A percentile compares a stretch with the other conserved stretches of the same genome.
Evolutionary conservation across 495 filamentous ascomycete genomes (phyloP).

Genomic region (Hypomontagnella monticulosa): DNA sequence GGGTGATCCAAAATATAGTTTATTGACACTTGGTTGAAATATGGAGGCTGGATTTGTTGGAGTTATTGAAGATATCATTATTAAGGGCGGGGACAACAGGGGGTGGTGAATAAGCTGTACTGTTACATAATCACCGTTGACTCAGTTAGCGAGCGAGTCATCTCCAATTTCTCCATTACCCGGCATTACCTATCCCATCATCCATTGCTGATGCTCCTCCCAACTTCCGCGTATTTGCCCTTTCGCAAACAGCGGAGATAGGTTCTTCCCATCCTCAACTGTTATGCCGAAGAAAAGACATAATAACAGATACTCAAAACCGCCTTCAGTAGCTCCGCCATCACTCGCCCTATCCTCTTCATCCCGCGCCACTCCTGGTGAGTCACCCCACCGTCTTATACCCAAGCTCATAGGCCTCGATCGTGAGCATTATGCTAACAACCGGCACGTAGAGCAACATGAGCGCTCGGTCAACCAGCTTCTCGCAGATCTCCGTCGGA

Average conservation of each 20-base stretch:
- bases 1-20: too few species aligned
- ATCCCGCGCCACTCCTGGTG: slow-evolving; percentile 35
- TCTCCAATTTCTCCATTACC: slow-evolving; percentile 1
- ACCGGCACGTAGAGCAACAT: slow-evolving; percentile 33
- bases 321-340: slow-evolving; percentile 60
- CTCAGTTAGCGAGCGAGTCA: slow-evolving; percentile 4
- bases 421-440: neutral
- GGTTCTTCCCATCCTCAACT: slow-evolving; percentile 17
- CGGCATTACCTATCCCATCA: neutral
- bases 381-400: slow-evolving; percentile 1
- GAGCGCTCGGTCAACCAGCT: slow-evolving; percentile 60
- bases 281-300: slow-evolving; percentile 67
- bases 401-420: neutral
- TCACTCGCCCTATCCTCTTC: slow-evolving; percentile 50
- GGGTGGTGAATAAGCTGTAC: too few species aligned
- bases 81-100: too few species aligned
- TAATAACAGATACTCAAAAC: slow-evolving; percentile 59
- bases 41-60: too few species aligned
- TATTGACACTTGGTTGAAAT: neutral
- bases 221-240: slow-evolving; percentile 9
- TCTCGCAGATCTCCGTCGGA: slow-evolving; percentile 59
- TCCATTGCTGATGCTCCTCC: slow-evolving; percentile 1
- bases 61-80: too few species aligned
- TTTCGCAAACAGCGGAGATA: slow-evolving; percentile 37
- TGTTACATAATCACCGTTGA: slow-evolving; percentile 1